Evolutionary conservation across 2,329 filamentous ascomycete species (phyloP).

Genomic region (Fusarium aywerte): DNA sequence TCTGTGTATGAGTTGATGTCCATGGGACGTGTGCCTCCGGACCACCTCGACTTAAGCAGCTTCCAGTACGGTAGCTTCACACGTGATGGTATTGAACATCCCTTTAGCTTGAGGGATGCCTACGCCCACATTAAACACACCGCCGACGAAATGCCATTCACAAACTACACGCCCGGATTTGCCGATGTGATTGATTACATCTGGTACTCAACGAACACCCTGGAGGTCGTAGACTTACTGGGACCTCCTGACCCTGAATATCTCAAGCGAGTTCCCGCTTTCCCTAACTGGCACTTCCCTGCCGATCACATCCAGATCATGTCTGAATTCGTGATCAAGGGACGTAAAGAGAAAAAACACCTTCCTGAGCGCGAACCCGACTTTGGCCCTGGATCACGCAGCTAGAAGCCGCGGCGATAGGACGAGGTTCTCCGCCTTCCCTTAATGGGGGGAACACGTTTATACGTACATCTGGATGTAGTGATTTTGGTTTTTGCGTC

Average conservation of each 20-base stretch:
- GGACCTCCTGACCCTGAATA: conserved; percentile 89
- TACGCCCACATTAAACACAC: conserved; percentile 86
- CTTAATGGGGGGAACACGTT: conserved; percentile 18
- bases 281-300: conserved; percentile 94
- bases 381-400: conserved; percentile 60
- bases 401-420: conserved; percentile 40
- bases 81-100: conserved; percentile 89
- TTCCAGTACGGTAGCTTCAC: conserved; percentile 95
- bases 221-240: conserved; percentile 85
- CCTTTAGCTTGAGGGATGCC: conserved; percentile 91
- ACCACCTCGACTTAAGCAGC: conserved; percentile 81
- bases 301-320: conserved; percentile 91
- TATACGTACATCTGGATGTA: conserved; percentile 53
- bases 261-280: conserved; percentile 86
- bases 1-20: conserved; percentile 92
- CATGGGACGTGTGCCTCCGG: conserved; percentile 78
- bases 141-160: conserved; percentile 87
- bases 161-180: conserved; percentile 97
- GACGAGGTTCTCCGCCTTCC: conserved; percentile 6
- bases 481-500: conserved; percentile 53
- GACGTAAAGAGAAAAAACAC: conserved; percentile 82
- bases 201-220: conserved; percentile 92
- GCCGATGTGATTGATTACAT: conserved; percentile 94
- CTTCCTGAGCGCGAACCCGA: conserved; percentile 71
- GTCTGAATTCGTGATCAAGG: conserved; percentile 89